Conservation (phyloP, 2,329 filamentous ascomycete species). For the Lachnellula occidentalis region DNA sequence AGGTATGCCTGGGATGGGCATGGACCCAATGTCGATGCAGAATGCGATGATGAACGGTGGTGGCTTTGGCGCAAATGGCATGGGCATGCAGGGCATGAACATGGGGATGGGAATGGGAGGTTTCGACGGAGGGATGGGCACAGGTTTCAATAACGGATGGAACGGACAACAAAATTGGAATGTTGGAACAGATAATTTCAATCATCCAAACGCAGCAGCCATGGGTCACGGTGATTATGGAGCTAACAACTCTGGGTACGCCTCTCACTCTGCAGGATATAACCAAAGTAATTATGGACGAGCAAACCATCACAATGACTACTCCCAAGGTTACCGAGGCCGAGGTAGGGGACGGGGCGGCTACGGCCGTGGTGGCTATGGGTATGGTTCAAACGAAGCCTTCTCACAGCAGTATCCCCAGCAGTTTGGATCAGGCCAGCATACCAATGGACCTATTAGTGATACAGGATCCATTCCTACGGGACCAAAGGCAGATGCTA, state of each 20-base stretch:
- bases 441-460: constrained; percentile 25
- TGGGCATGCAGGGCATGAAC: constrained; percentile 77
- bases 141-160: constrained; percentile 72
- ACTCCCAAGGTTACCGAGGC: constrained; percentile 46
- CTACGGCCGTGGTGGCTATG: constrained; percentile 25
- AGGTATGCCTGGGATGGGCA: constrained; percentile 76
- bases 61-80: constrained; percentile 65
- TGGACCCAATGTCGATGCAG: constrained; percentile 74
- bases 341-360: constrained; percentile 35
- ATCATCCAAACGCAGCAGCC: constrained; percentile 73
- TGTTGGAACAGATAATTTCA: constrained; percentile 83
- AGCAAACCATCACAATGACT: constrained; percentile 42
- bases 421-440: constrained; percentile 23
- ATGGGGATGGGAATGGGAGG: constrained; percentile 66
- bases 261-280: constrained; percentile 56
- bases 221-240: constrained; percentile 78
- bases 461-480: constrained; percentile 26
- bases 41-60: constrained; percentile 75
- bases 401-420: constrained; percentile 28
- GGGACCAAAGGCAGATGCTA: constrained; percentile 27
- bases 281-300: constrained; percentile 61
- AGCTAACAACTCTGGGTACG: constrained; percentile 69
- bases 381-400: constrained; percentile 27
- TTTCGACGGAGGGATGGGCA: constrained; percentile 56
- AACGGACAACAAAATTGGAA: constrained; percentile 78